Evolutionary conservation across 108 stramenopile genomes (phyloP), one percentile per base, ranked within the genome.

Genomic region (Nitzschia sp.): DNA sequence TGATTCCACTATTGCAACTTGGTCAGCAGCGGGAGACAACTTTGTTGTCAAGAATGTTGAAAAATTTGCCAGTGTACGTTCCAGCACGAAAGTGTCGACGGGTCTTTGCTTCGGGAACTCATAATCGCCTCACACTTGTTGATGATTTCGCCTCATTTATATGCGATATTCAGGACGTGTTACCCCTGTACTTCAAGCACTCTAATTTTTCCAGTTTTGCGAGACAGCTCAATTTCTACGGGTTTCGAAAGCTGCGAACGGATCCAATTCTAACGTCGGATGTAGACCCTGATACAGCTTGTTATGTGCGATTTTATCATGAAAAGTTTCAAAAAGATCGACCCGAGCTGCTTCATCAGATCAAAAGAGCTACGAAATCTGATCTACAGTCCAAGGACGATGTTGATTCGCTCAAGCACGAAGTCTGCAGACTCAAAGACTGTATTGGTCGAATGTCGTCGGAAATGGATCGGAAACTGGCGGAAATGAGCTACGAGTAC

Each of bases 171-270:
- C 58, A 79, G 57, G 58, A 45, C 2, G 81, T 90, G 1, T 68
- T 90, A 0, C 89, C 89, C 16, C 66, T 81, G 28, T 90, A 87
- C 59, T 90, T 90, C 71, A 87, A 87, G 53, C 89, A 90, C 61
- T 73, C 76, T 60, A 90, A 90, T 53, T 90, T 90, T 73, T 82
- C 84, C 0, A 83, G 81, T 26, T 90, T 90, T 76, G 84, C 89
- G 11, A 63, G 89, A 26, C 86, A 90, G 54, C 71, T 90, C 2
- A 90, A 90, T 61, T 86, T 89, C 52, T 88, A 88, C 34, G 80
- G 84, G 11, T 90, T 90, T 57, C 70, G 89, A 53, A 90, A 90
- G 59, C 76, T 90, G 50, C 76, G 86, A 22, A 71, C 76, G 0
- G 85, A 90, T 26, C 85, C 85, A 16, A 90, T 90, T 52, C 60